Evolutionary conservation across 768 basidiomycete genomes (phyloP).

Genomic region (Amanita subjunquillea): DNA sequence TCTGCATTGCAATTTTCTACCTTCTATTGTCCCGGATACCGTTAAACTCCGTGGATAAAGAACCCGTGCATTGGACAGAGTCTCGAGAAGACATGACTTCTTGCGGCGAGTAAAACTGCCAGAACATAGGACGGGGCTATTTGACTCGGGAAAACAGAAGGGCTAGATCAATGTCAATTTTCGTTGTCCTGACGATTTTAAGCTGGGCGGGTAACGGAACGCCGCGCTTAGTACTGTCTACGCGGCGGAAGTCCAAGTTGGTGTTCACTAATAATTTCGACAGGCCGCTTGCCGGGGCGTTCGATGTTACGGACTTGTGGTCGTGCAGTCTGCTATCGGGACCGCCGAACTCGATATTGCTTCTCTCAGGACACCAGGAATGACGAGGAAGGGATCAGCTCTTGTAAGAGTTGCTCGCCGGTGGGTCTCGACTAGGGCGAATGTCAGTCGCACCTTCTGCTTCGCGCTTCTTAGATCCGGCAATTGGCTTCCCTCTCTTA

Average conservation of each 20-base stretch:
- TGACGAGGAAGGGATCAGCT: constrained; percentile 3
- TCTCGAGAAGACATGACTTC: background rate
- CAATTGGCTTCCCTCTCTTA: background rate
- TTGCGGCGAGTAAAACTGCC: background rate
- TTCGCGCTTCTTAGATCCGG: background rate
- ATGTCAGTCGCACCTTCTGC: background rate
- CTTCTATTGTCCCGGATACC: background rate
- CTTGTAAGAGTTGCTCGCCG: background rate
- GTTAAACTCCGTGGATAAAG: background rate
- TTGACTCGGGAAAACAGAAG: background rate
- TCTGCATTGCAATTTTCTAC: too few species aligned
- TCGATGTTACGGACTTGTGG: background rate
- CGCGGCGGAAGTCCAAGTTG: too few species aligned
- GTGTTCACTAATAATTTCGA: too few species aligned
- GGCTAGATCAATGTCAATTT: background rate
- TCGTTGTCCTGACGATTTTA: constrained; percentile 4
- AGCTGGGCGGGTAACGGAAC: background rate
- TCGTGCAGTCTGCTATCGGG: background rate
- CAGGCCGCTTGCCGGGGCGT: background rate
- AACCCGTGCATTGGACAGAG: background rate
- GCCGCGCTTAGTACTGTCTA: background rate
- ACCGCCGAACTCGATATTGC: background rate
- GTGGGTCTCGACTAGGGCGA: background rate
- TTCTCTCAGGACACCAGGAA: background rate
- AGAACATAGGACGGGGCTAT: background rate